Evolutionary conservation across 139 green algal genomes (phyloP).

Genomic region (Volvox reticuliferus): DNA sequence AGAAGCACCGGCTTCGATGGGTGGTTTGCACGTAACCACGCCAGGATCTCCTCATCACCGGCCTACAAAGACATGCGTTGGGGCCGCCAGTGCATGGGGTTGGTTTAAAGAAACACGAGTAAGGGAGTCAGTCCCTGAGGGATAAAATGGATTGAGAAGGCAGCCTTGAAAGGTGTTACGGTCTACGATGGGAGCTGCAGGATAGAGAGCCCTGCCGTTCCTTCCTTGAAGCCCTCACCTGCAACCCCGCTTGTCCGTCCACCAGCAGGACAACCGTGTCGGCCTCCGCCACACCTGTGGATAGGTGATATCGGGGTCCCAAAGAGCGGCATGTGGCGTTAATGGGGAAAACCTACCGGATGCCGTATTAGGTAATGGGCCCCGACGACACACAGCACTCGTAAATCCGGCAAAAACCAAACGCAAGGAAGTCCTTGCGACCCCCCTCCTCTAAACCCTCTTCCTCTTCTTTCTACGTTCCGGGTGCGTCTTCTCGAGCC

Average conservation of each 20-base stretch:
- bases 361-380: too few relatives aligned
- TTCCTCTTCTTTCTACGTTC: background rate
- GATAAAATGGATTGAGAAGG: too few relatives aligned
- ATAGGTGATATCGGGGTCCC: too few relatives aligned
- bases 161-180: too few relatives aligned
- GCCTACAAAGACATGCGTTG: constrained; percentile 2
- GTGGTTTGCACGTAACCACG: constrained; percentile 90
- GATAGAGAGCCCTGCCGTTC: background rate
- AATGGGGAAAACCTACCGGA: too few relatives aligned
- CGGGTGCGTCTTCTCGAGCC: background rate
- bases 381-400: background rate
- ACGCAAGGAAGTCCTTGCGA: background rate
- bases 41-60: constrained; percentile 89
- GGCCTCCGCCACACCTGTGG: constrained; percentile 88
- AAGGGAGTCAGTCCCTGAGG: too few relatives aligned
- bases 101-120: too few relatives aligned
- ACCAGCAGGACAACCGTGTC: constrained; percentile 89
- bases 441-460: too few relatives aligned
- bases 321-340: too few relatives aligned
- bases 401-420: background rate
- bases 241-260: constrained; percentile 92
- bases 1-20: constrained; percentile 77
- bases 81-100: too few relatives aligned
- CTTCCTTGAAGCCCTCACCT: constrained; percentile 54
- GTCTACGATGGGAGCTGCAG: too few relatives aligned